A percentile compares a stretch with the other conserved stretches of the same genome.
phyloP scores from a whole-genome alignment of 148 eudicot genomes.

The Dianthus caryophyllus region DNA sequence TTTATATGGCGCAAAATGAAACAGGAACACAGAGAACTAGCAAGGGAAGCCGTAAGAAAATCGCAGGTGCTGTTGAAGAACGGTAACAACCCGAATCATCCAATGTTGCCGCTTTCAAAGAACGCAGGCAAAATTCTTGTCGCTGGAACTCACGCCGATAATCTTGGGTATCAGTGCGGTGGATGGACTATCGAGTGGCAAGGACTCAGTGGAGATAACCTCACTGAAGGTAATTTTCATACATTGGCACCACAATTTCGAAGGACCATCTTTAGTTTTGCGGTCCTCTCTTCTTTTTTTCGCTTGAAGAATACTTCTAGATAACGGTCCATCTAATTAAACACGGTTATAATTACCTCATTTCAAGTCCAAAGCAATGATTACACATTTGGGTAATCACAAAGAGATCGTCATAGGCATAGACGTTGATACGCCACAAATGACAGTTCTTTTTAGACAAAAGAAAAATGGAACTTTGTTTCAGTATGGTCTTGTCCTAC shows the following conservation, averaged over 20 bases:
- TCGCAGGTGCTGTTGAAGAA: slow-evolving; percentile 42
- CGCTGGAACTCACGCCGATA: slow-evolving; percentile 45
- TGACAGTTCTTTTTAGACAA: too few species aligned
- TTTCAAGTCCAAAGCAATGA: too few species aligned
- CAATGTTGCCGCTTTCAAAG: slow-evolving; percentile 47
- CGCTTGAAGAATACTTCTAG: too few species aligned
- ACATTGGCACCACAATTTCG: not conserved
- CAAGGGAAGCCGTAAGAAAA: slow-evolving; percentile 50
- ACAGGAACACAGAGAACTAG: slow-evolving; percentile 41
- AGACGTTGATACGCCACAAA: too few species aligned
- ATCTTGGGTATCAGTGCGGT: slow-evolving; percentile 47
- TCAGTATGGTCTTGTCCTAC: too few species aligned
- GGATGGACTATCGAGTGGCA: slow-evolving; percentile 51
- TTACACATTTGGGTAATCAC: too few species aligned
- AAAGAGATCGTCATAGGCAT: too few species aligned
- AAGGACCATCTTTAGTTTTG: not conserved
- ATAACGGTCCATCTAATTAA: not conserved
- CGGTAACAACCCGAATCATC: slow-evolving; percentile 21
- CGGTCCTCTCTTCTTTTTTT: not conserved
- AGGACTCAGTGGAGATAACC: slow-evolving; percentile 43
- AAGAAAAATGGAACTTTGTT: too few species aligned
- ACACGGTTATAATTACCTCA: not conserved
- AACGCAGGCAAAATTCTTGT: slow-evolving; percentile 39
- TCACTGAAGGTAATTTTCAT: slow-evolving; percentile 28
- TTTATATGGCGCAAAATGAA: slow-evolving; percentile 1